These are phyloP conservation scores for Amorphotheca resinae DNA, from an alignment of 495 filamentous ascomycete species.

Conservation along the genomic window DNA sequence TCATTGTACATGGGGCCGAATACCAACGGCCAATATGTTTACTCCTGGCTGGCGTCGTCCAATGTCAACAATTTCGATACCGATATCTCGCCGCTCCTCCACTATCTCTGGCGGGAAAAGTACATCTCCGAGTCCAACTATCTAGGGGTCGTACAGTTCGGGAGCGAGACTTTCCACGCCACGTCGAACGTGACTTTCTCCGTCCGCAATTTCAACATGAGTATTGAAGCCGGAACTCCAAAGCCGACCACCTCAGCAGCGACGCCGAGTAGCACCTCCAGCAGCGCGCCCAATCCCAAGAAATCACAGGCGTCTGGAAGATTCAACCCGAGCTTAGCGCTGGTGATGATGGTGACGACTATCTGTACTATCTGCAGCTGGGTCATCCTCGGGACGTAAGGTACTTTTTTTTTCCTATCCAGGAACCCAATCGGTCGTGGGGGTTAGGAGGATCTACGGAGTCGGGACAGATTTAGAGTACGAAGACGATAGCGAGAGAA, in stretches of 20 bases:
- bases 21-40: slow-evolving; percentile 8
- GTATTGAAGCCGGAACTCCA: background rate
- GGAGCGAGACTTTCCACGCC: slow-evolving; percentile 14
- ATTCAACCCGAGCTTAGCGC: background rate
- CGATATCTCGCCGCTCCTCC: slow-evolving; percentile 9
- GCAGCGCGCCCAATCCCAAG: too few relatives aligned
- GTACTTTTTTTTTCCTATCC: too few relatives aligned
- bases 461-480: too few relatives aligned
- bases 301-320: too few relatives aligned
- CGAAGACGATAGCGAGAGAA: too few relatives aligned
- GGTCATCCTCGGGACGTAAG: too few relatives aligned
- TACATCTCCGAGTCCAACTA: slow-evolving; percentile 1
- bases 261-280: too few relatives aligned
- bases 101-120: slow-evolving; percentile 5
- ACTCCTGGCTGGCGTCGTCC: slow-evolving; percentile 10
- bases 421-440: too few relatives aligned
- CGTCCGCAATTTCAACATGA: slow-evolving; percentile 1
- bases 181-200: slow-evolving; percentile 15
- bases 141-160: slow-evolving; percentile 15
- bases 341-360: background rate
- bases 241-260: background rate
- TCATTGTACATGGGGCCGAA: slow-evolving; percentile 11
- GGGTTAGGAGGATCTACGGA: too few relatives aligned
- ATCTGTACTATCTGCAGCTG: too few relatives aligned
- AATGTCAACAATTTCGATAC: slow-evolving; percentile 12